A percentile compares a stretch with the other conserved stretches of the same genome.
These are phyloP conservation scores for Sarcocystis neurona DNA, from an alignment of 169 alveolate species.

Conservation along the genomic window DNA sequence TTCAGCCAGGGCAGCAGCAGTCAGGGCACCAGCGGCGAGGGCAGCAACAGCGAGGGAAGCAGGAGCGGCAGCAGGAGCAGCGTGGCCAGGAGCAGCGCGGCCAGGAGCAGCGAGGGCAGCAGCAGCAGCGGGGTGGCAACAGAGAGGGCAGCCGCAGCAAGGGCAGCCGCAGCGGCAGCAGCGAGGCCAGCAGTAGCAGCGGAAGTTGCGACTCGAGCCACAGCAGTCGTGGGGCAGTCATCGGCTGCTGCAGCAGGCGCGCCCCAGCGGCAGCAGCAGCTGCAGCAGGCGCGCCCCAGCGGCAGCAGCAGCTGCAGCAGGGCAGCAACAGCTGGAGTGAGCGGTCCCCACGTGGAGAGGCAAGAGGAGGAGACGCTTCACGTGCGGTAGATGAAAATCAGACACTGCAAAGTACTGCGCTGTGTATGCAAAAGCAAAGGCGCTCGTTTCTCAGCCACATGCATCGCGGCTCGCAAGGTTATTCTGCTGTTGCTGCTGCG, in stretches of 20 bases:
- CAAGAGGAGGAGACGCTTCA: background rate
- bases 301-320: background rate
- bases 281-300: background rate
- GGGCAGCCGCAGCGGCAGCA: constrained; percentile 9
- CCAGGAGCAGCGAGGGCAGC: background rate
- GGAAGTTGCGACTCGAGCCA: background rate
- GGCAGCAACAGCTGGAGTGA: constrained; percentile 14
- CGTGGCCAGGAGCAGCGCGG: background rate
- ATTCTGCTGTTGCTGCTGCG: background rate
- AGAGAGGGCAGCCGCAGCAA: background rate
- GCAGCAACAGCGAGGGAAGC: too few species aligned
- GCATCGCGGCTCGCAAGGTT: background rate
- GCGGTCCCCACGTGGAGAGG: background rate
- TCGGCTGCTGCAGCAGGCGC: background rate
- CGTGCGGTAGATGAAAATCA: background rate
- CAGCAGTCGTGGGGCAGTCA: background rate
- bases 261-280: background rate
- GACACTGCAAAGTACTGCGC: background rate
- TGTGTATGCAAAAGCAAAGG: background rate
- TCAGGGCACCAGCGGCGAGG: too few species aligned
- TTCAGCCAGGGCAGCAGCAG: constrained; percentile 11
- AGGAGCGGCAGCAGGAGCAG: constrained; percentile 24
- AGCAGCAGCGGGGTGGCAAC: background rate
- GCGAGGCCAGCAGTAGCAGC: background rate
- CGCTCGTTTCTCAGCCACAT: background rate